Evolutionary conservation across 441 rosid genomes (phyloP).

Genomic region (Adansonia grandidieri): DNA sequence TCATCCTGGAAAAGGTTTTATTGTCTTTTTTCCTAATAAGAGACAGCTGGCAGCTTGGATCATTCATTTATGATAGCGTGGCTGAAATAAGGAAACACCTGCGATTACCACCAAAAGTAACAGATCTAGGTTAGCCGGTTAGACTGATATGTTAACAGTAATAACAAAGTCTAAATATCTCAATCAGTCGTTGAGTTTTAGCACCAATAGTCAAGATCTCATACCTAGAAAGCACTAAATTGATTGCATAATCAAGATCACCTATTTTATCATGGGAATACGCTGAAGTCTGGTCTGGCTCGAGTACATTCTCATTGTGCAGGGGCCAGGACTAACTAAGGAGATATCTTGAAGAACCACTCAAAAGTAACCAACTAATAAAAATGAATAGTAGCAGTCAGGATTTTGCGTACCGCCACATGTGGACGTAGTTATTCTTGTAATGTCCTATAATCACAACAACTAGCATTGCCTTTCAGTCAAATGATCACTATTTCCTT

Average conservation of each 20-base stretch:
- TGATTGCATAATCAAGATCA: background rate
- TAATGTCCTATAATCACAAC: background rate
- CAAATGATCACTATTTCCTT: background rate
- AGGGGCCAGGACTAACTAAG: background rate
- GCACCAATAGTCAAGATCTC: background rate
- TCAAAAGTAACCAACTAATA: background rate
- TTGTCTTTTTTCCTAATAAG: background rate
- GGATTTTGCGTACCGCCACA: background rate
- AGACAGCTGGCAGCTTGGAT: background rate
- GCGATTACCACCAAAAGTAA: background rate
- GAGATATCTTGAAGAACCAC: background rate
- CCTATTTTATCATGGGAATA: background rate
- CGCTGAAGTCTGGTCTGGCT: background rate
- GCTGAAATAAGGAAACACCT: background rate
- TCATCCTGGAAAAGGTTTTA: slow-evolving; percentile 6
- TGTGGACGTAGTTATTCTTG: background rate
- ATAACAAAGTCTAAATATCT: background rate
- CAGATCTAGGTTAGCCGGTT: background rate
- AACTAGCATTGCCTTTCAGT: background rate
- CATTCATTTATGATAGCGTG: background rate
- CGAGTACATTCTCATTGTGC: background rate
- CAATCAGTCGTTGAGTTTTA: background rate
- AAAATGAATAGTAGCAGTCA: background rate
- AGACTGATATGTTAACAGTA: background rate
- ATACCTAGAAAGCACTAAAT: background rate